phyloP scores from a whole-genome alignment of 1,139 yeast genomes.

The Candida sojae region DNA sequence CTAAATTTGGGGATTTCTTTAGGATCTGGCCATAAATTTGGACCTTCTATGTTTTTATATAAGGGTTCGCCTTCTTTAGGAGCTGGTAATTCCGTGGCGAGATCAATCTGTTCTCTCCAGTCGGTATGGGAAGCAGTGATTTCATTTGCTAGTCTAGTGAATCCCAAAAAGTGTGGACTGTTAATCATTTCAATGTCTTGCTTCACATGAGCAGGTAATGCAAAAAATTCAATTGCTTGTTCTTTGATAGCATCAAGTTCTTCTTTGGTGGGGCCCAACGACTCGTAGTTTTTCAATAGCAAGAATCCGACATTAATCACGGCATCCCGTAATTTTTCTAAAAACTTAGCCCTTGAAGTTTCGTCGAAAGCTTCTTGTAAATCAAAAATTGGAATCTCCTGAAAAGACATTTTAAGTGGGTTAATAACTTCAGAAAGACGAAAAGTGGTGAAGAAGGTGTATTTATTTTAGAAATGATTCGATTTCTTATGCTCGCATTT shows the following conservation, averaged over 20 bases:
- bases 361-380: slow-evolving; percentile 35
- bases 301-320: slow-evolving; percentile 64
- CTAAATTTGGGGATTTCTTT: slow-evolving; percentile 51
- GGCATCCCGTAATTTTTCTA: slow-evolving; percentile 51
- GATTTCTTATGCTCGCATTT: background rate
- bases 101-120: slow-evolving; percentile 69
- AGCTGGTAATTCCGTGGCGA: slow-evolving; percentile 60
- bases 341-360: slow-evolving; percentile 42
- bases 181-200: slow-evolving; percentile 57
- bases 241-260: slow-evolving; percentile 43
- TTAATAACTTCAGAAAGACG: background rate
- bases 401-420: slow-evolving; percentile 23
- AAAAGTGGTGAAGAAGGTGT: too few relatives aligned
- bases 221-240: slow-evolving; percentile 52
- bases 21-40: slow-evolving; percentile 61
- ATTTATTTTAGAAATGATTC: background rate
- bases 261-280: slow-evolving; percentile 30
- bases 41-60: slow-evolving; percentile 64
- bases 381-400: slow-evolving; percentile 38
- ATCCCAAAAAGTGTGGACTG: slow-evolving; percentile 69
- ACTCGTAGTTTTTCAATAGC: slow-evolving; percentile 48
- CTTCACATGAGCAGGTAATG: slow-evolving; percentile 54
- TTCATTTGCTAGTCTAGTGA: slow-evolving; percentile 66
- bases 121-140: slow-evolving; percentile 61
- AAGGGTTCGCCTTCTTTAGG: slow-evolving; percentile 49